A percentile compares a stretch with the other conserved stretches of the same genome.
These are phyloP conservation scores for Clonostachys sp. DNA, from an alignment of 2,329 filamentous ascomycete genomes.

Conservation along the genomic window DNA sequence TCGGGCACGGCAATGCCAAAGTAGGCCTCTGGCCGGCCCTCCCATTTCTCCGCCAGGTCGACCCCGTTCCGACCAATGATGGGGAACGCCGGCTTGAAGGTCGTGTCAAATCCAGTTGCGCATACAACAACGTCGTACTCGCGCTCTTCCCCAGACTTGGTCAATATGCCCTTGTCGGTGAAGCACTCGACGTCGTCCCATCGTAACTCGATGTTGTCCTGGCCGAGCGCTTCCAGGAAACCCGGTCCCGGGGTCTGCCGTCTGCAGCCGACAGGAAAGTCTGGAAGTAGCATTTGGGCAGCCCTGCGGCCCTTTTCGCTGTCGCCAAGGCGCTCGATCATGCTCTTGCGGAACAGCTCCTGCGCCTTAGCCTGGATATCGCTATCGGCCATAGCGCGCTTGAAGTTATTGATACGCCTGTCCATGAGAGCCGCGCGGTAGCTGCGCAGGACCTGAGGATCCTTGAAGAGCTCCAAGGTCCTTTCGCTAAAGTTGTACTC, in stretches of 20 bases:
- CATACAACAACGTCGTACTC: conserved; percentile 52
- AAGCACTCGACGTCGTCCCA: conserved; percentile 31
- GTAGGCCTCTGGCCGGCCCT: conserved; percentile 35
- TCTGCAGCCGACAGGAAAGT: conserved; percentile 38
- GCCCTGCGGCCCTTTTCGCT: conserved; percentile 32
- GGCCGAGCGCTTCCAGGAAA: conserved; percentile 37
- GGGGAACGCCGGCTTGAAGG: conserved; percentile 43
- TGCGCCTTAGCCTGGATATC: conserved; percentile 6
- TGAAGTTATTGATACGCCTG: not conserved
- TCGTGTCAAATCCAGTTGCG: conserved; percentile 48
- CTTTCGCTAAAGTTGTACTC: conserved; percentile 25
- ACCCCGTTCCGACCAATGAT: conserved; percentile 41
- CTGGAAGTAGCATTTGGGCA: conserved; percentile 38
- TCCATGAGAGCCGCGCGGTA: not conserved
- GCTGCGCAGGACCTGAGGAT: not conserved
- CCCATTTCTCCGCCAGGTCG: conserved; percentile 39
- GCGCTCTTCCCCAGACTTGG: conserved; percentile 36
- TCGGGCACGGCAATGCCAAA: conserved; percentile 44
- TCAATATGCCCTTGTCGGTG: conserved; percentile 32
- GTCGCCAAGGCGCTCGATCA: not conserved
- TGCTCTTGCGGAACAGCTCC: conserved; percentile 4
- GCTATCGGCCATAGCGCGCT: not conserved
- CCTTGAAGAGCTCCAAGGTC: not conserved
- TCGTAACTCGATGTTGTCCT: conserved; percentile 44
- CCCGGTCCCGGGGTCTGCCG: conserved; percentile 40